These are phyloP conservation scores for Sporodiniella umbellata DNA, from an alignment of 371 early-diverging fungal species.

Conservation along the genomic window DNA sequence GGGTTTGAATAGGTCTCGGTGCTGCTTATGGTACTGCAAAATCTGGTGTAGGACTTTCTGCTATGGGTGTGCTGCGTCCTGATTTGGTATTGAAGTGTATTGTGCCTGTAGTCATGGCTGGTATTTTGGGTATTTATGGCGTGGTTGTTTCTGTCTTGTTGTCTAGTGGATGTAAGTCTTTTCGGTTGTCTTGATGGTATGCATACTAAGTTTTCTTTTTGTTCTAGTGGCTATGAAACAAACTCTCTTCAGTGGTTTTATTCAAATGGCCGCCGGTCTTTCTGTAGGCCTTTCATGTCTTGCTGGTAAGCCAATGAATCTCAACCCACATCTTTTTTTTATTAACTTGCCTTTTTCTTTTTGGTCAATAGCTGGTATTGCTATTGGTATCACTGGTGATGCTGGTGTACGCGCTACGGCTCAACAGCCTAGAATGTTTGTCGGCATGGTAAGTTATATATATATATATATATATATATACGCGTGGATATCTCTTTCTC, in stretches of 20 bases:
- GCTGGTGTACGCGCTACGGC: conserved; percentile 87
- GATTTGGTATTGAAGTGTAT: conserved; percentile 87
- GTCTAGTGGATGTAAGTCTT: conserved; percentile 69
- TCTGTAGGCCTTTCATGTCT: conserved; percentile 88
- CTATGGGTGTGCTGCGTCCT: conserved; percentile 92
- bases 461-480: not conserved
- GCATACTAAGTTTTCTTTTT: not conserved
- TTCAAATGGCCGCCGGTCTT: conserved; percentile 91
- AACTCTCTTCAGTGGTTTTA: conserved; percentile 67
- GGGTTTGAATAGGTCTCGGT: conserved; percentile 64
- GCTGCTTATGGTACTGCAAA: conserved; percentile 98
- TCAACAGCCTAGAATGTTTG: conserved; percentile 90
- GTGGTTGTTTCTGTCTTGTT: conserved; percentile 87
- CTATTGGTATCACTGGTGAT: conserved; percentile 96
- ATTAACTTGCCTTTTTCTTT: not conserved
- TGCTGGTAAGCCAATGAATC: conserved; percentile 33
- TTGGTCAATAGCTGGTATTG: conserved; percentile 71
- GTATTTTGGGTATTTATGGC: conserved; percentile 96
- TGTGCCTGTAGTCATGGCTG: conserved; percentile 97
- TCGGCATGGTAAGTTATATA: conserved; percentile 64
- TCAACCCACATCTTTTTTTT: not conserved
- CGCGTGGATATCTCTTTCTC: too few species aligned
- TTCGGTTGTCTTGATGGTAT: not conserved
- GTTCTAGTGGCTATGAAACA: conserved; percentile 44
- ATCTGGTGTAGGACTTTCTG: conserved; percentile 92